Conservation (phyloP, 768 basidiomycete species). For the Amanita exitialis region DNA sequence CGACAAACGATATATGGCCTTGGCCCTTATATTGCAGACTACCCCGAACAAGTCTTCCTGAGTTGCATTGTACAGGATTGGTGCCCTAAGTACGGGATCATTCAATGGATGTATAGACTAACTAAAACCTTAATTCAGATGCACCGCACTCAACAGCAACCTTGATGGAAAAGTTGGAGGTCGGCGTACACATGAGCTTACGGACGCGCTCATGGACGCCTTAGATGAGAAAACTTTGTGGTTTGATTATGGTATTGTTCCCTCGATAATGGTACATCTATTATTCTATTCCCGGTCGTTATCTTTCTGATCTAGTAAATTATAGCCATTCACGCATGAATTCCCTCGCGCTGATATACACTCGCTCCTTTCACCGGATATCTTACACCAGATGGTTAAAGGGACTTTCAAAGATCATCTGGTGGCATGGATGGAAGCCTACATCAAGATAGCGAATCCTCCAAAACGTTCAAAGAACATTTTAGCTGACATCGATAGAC, state of each 20-base stretch:
- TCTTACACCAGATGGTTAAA: slow-evolving; percentile 26
- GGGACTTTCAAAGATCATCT: slow-evolving; percentile 29
- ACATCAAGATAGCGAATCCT: slow-evolving; percentile 11
- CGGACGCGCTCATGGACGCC: neutral
- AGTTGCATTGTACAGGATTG: slow-evolving; percentile 14
- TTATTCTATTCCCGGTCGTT: no score
- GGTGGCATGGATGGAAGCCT: slow-evolving; percentile 21
- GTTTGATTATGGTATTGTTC: slow-evolving; percentile 1
- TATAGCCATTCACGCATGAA: neutral
- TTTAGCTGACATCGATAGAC: neutral
- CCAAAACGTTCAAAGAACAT: slow-evolving; percentile 8
- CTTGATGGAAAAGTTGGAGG: slow-evolving; percentile 6
- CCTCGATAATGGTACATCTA: slow-evolving; percentile 18
- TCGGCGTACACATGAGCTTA: neutral
- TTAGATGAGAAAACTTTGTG: neutral
- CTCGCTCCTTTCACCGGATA: slow-evolving; percentile 19
- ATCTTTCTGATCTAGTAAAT: no score
- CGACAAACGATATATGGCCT: slow-evolving; percentile 19
- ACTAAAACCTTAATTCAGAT: neutral
- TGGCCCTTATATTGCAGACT: slow-evolving; percentile 28
- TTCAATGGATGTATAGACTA: no score
- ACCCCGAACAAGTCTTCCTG: slow-evolving; percentile 23
- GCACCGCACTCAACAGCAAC: neutral
- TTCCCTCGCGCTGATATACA: slow-evolving; percentile 18
- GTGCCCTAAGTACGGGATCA: neutral